Evolutionary conservation across 148 eudicot species (phyloP).

Genomic region (Nyssa sinensis): DNA sequence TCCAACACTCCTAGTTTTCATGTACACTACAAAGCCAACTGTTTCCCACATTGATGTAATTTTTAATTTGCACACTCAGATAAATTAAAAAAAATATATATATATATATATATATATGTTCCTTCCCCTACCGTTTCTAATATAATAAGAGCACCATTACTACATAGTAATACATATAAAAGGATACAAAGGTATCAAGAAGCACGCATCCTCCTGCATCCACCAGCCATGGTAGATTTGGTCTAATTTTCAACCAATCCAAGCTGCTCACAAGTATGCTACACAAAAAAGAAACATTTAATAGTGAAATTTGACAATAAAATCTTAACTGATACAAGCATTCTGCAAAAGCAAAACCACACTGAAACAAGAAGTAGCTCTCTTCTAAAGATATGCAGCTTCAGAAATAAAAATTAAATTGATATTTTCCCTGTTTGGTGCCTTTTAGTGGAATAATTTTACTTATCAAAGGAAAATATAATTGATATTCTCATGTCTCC

Average conservation of each 20-base stretch:
- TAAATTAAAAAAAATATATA: not conserved
- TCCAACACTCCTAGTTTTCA: not conserved
- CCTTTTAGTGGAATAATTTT: too few relatives aligned
- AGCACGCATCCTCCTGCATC: constrained; percentile 74
- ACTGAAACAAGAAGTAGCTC: not conserved
- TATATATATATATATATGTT: too few relatives aligned
- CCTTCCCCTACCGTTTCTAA: not conserved
- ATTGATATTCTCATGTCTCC: not conserved
- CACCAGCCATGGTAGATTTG: constrained; percentile 85
- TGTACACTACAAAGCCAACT: not conserved
- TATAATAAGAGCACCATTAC: not conserved
- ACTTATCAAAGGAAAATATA: not conserved
- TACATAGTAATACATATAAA: constrained; percentile 1
- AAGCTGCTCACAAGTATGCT: constrained; percentile 79
- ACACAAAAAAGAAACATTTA: constrained; percentile 13
- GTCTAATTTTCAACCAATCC: constrained; percentile 63
- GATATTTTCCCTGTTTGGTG: too few relatives aligned
- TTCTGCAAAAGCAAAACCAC: not conserved
- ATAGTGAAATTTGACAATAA: not conserved
- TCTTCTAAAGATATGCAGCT: not conserved
- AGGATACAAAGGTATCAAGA: constrained; percentile 86
- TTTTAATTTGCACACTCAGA: not conserved
- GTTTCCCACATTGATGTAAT: not conserved
- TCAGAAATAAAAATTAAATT: not conserved
- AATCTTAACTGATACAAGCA: not conserved